phyloP scores from a whole-genome alignment of 345 rosid genomes.

The Corymbia maculata region DNA sequence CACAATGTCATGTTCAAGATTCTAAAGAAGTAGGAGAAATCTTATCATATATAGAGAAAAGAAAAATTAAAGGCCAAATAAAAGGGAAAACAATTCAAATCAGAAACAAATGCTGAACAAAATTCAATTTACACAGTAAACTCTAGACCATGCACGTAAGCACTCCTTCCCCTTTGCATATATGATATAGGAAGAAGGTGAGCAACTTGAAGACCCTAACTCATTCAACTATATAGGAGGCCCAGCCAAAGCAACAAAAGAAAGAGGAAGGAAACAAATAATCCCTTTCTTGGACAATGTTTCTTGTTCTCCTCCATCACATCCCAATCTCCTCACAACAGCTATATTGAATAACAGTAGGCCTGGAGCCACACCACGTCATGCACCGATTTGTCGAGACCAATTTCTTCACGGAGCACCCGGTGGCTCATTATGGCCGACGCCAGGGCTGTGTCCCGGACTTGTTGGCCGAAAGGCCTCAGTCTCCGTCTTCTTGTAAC shows the following conservation, averaged over 20 bases:
- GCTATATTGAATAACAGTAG: background rate
- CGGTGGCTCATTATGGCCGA: conserved; percentile 1
- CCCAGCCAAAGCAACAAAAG: background rate
- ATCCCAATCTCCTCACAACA: background rate
- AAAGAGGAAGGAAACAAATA: background rate
- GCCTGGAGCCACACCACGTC: background rate
- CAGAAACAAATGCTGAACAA: background rate
- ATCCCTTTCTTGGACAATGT: background rate
- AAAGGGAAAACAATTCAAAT: background rate
- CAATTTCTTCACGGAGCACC: background rate
- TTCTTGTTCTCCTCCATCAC: background rate
- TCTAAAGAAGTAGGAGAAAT: background rate
- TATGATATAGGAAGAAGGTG: background rate
- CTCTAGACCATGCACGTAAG: background rate
- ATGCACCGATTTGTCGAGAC: background rate
- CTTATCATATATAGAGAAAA: background rate
- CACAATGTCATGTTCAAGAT: background rate
- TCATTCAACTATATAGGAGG: background rate
- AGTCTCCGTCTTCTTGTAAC: background rate
- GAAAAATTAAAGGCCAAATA: background rate
- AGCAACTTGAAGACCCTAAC: background rate
- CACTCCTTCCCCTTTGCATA: background rate
- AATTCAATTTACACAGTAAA: background rate
- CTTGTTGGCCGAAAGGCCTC: conserved; percentile 6
- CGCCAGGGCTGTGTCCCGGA: conserved; percentile 5